Conservation (phyloP, 192 early-diverging fungal species). For the Gigaspora rosea region DNA sequence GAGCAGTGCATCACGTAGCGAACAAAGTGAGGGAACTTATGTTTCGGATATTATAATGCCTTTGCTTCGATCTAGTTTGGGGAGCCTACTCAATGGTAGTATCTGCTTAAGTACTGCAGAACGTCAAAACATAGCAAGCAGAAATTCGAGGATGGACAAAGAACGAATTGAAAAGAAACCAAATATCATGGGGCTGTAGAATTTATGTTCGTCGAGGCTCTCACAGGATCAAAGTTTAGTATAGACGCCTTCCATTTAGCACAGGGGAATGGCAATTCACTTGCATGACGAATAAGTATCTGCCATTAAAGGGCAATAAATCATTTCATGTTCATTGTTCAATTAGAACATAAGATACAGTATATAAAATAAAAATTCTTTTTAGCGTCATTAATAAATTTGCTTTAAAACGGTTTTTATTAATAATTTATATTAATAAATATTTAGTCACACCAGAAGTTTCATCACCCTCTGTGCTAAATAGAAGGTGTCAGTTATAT, state of each 20-base stretch:
- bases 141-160: not conserved
- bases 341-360: too few relatives aligned
- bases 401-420: too few relatives aligned
- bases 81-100: not conserved
- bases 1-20: not conserved
- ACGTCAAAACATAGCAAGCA: slow-evolving; percentile 2
- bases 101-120: not conserved
- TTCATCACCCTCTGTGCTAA: too few relatives aligned
- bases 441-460: too few relatives aligned
- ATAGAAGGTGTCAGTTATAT: too few relatives aligned
- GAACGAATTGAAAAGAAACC: not conserved
- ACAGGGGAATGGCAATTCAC: not conserved
- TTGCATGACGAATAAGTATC: not conserved
- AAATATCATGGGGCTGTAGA: not conserved
- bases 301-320: too few relatives aligned
- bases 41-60: slow-evolving; percentile 6
- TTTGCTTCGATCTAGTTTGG: slow-evolving; percentile 3
- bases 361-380: too few relatives aligned
- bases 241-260: not conserved
- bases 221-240: not conserved
- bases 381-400: too few relatives aligned
- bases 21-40: slow-evolving; percentile 14
- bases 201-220: not conserved
- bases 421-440: too few relatives aligned
- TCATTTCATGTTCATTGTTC: too few relatives aligned